These are phyloP conservation scores for Torulaspora maleeae DNA, from an alignment of 805 yeast species.

Conservation along the genomic window DNA sequence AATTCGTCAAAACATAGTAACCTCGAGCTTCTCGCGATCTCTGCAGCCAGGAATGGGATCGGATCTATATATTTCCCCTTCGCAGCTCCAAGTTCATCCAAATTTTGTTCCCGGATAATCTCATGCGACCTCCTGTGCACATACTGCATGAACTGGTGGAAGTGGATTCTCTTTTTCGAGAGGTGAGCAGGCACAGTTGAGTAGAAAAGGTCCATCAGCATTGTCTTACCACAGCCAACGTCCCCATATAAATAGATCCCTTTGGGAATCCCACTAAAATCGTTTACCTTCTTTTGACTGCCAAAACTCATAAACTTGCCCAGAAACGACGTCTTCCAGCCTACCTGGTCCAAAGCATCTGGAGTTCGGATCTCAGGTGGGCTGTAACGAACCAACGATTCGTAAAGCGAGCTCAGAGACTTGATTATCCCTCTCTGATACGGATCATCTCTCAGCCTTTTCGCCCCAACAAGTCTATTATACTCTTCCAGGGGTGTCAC, in stretches of 20 bases:
- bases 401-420: conserved; percentile 56
- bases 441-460: conserved; percentile 62
- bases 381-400: conserved; percentile 46
- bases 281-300: conserved; percentile 14
- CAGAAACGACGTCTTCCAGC: conserved; percentile 43
- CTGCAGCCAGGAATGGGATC: conserved; percentile 78
- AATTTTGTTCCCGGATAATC: conserved; percentile 57
- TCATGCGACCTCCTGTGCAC: conserved; percentile 84
- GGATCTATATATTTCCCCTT: conserved; percentile 62
- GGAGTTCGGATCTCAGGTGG: conserved; percentile 63
- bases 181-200: conserved; percentile 73
- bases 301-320: conserved; percentile 17
- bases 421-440: conserved; percentile 73
- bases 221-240: conserved; percentile 97
- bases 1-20: conserved; percentile 94
- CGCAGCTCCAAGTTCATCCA: conserved; percentile 29
- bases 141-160: conserved; percentile 95
- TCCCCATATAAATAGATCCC: conserved; percentile 95
- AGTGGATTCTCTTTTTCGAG: conserved; percentile 78
- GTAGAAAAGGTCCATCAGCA: conserved; percentile 95
- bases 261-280: conserved; percentile 46
- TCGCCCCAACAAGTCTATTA: conserved; percentile 44
- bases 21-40: conserved; percentile 69
- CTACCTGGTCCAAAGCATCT: conserved; percentile 38
- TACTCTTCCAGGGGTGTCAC: conserved; percentile 49